Percentiles rank a stretch among this genome's conserved stretches.
These are phyloP conservation scores for Chloris gayana DNA, from an alignment of 176 grass and related monocot genomes.

Conservation along the genomic window DNA sequence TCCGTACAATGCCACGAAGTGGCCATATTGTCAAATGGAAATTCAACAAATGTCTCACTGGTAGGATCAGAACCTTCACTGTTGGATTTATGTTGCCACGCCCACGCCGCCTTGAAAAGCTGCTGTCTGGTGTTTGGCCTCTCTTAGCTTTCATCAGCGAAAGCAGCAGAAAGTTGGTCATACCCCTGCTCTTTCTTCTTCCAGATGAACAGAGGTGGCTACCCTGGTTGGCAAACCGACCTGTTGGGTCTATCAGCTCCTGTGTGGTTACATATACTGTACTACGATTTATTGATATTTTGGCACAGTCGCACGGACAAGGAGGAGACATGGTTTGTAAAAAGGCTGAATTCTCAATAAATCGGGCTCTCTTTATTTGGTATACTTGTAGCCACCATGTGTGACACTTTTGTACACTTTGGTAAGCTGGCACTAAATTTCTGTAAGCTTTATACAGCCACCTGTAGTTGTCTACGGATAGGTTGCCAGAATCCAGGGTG, in stretches of 20 bases:
- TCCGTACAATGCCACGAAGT: no score
- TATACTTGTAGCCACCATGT: slow-evolving; percentile 36
- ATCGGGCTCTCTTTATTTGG: slow-evolving; percentile 18
- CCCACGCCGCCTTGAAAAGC: neutral
- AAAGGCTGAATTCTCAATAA: slow-evolving; percentile 1
- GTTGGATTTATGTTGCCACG: slow-evolving; percentile 18
- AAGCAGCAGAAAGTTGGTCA: slow-evolving; percentile 33
- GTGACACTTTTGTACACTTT: slow-evolving; percentile 7
- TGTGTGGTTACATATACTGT: no score
- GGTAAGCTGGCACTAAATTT: neutral
- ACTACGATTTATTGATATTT: no score
- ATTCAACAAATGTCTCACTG: neutral
- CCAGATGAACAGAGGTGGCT: slow-evolving; percentile 1
- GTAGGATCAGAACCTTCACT: neutral
- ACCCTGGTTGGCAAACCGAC: slow-evolving; percentile 8
- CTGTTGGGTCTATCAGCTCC: slow-evolving; percentile 15
- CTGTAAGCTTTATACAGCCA: slow-evolving; percentile 25
- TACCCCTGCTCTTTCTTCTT: slow-evolving; percentile 7
- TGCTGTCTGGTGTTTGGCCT: slow-evolving; percentile 17
- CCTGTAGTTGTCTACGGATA: slow-evolving; percentile 21
- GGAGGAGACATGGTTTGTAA: slow-evolving; percentile 5
- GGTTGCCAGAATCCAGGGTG: slow-evolving; percentile 1
- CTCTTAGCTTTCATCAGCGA: slow-evolving; percentile 32
- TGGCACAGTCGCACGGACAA: neutral
- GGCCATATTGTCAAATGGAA: no score